A percentile compares a stretch with the other conserved stretches of the same genome.
Conservation (phyloP, 192 early-diverging fungal species). For the Pecoramyces ruminantium region DNA sequence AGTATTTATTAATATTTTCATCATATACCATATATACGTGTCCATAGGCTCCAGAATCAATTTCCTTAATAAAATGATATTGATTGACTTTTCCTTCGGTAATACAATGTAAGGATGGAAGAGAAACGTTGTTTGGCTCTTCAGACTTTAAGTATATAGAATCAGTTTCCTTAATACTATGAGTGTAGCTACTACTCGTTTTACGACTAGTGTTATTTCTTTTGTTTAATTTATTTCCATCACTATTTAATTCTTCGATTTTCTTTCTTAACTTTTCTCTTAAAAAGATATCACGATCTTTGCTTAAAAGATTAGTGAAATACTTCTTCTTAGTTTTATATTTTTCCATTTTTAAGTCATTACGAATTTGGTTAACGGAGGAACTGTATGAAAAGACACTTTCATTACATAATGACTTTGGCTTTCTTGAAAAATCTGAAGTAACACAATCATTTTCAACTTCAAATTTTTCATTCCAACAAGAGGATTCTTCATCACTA, state of each 20-base stretch:
- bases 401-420: not conserved
- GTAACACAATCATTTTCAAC: not conserved
- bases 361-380: not conserved
- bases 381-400: not conserved
- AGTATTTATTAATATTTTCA: constrained; percentile 18
- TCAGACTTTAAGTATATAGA: not conserved
- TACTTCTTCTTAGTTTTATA: not conserved
- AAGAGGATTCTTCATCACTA: not conserved
- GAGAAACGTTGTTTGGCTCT: not conserved
- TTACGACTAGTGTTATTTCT: not conserved
- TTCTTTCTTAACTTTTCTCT: not conserved
- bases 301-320: not conserved
- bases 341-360: not conserved
- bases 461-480: not conserved
- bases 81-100: constrained; percentile 23
- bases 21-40: constrained; percentile 21
- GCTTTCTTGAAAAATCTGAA: not conserved
- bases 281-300: not conserved
- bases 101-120: not conserved
- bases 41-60: constrained; percentile 34
- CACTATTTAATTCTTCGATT: not conserved
- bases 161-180: not conserved
- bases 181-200: not conserved
- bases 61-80: constrained; percentile 28
- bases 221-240: not conserved